Evolutionary conservation across 2,329 filamentous ascomycete species (phyloP).

Genomic region (Scedosporium dehoogii): DNA sequence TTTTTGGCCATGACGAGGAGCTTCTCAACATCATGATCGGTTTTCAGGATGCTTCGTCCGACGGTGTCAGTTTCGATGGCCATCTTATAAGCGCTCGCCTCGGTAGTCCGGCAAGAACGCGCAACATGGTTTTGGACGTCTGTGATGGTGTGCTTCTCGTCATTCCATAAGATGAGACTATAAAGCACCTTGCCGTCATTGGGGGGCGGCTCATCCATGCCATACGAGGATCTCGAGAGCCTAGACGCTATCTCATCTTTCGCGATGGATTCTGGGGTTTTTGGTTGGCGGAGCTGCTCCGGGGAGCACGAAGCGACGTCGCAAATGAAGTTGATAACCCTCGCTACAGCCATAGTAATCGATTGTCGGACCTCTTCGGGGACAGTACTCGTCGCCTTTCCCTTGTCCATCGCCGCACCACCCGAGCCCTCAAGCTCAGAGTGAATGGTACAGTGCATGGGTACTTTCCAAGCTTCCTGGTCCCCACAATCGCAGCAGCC

Average conservation of each 20-base stretch:
- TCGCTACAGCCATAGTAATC: conserved; percentile 76
- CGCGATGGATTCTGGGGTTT: conserved; percentile 70
- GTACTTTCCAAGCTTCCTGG: conserved; percentile 82
- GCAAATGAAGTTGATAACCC: conserved; percentile 87
- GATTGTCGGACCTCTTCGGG: conserved; percentile 67
- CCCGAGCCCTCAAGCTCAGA: conserved; percentile 46
- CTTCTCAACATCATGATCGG: conserved; percentile 59
- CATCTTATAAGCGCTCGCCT: conserved; percentile 58
- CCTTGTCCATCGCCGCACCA: conserved; percentile 36
- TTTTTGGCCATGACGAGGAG: conserved; percentile 72
- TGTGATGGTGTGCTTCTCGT: conserved; percentile 92
- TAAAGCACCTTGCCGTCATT: conserved; percentile 48
- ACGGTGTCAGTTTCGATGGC: conserved; percentile 85
- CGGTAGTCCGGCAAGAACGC: conserved; percentile 69
- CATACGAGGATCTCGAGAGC: conserved; percentile 61
- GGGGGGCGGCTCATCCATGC: conserved; percentile 32
- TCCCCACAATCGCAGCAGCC: conserved; percentile 98
- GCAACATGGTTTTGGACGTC: conserved; percentile 88
- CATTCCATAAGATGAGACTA: conserved; percentile 87
- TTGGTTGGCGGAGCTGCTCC: conserved; percentile 80
- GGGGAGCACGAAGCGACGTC: conserved; percentile 97
- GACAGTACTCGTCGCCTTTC: conserved; percentile 52
- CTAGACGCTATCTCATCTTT: conserved; percentile 75
- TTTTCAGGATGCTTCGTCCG: conserved; percentile 76
- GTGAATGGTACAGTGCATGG: conserved; percentile 89